phyloP scores from a whole-genome alignment of 345 rosid species.

The Populus davidiana region DNA sequence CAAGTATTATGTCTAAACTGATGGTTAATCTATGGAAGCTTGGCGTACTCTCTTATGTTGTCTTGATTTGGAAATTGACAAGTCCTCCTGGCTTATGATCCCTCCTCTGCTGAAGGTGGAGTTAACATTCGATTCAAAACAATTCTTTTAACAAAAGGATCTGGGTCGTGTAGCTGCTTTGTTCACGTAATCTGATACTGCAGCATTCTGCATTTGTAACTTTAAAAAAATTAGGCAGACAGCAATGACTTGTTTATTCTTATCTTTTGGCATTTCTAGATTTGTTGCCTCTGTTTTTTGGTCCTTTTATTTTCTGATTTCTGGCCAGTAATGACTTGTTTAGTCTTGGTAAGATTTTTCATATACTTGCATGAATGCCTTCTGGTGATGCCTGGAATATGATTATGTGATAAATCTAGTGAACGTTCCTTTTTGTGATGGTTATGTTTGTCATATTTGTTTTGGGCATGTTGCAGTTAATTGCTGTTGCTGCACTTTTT shows the following conservation, averaged over 20 bases:
- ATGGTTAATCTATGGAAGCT: background rate
- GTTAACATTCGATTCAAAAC: background rate
- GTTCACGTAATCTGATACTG: background rate
- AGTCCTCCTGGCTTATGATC: background rate
- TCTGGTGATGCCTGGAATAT: background rate
- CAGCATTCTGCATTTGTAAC: background rate
- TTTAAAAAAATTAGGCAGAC: background rate
- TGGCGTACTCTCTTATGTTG: background rate
- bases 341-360: background rate
- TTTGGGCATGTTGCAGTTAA: constrained; percentile 44
- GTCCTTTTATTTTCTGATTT: background rate
- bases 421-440: background rate
- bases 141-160: background rate
- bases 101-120: background rate
- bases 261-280: background rate
- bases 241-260: background rate
- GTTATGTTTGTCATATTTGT: constrained; percentile 7
- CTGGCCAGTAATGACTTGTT: background rate
- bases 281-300: background rate
- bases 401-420: background rate
- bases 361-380: background rate
- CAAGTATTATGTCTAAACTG: background rate
- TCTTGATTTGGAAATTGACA: background rate
- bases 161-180: background rate
- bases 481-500: constrained; percentile 76